A percentile compares a stretch with the other conserved stretches of the same genome.
phyloP scores from a whole-genome alignment of 179 eudicot species.

The Camellia oleifera region DNA sequence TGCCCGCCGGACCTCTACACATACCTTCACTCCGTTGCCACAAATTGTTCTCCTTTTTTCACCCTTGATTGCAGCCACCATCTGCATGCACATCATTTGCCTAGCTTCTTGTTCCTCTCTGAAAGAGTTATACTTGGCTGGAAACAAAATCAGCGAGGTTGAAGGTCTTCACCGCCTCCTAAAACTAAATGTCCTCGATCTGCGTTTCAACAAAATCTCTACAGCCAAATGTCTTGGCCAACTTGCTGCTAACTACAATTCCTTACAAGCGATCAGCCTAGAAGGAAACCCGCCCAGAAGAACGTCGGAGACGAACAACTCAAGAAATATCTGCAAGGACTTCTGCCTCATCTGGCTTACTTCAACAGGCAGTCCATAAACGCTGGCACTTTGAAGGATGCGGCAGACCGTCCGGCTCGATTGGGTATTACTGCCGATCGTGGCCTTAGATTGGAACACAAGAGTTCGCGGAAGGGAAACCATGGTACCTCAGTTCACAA shows the following conservation, averaged over 20 bases:
- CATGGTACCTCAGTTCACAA: constrained; percentile 32
- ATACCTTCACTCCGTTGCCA: too few species aligned
- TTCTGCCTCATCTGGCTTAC: constrained; percentile 80
- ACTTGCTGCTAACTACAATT: constrained; percentile 91
- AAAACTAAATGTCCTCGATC: constrained; percentile 69
- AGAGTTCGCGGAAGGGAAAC: constrained; percentile 40
- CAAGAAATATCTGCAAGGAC: constrained; percentile 61
- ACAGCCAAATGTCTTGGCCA: constrained; percentile 87
- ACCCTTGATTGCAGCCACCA: too few species aligned
- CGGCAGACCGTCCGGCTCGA: constrained; percentile 64
- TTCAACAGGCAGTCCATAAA: constrained; percentile 72
- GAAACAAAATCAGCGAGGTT: constrained; percentile 96
- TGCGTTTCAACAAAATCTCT: constrained; percentile 88
- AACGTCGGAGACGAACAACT: constrained; percentile 90
- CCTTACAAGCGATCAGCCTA: constrained; percentile 85
- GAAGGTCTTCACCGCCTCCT: constrained; percentile 96
- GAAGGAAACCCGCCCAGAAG: constrained; percentile 96
- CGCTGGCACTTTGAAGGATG: constrained; percentile 57
- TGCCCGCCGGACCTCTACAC: too few species aligned
- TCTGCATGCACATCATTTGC: neutral
- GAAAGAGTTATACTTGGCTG: constrained; percentile 89
- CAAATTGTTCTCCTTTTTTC: too few species aligned
- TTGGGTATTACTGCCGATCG: constrained; percentile 55
- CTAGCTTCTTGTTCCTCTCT: constrained; percentile 78
- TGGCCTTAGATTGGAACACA: constrained; percentile 57